phyloP scores from a whole-genome alignment of 768 basidiomycete genomes.

The Tephrocybe sp. region DNA sequence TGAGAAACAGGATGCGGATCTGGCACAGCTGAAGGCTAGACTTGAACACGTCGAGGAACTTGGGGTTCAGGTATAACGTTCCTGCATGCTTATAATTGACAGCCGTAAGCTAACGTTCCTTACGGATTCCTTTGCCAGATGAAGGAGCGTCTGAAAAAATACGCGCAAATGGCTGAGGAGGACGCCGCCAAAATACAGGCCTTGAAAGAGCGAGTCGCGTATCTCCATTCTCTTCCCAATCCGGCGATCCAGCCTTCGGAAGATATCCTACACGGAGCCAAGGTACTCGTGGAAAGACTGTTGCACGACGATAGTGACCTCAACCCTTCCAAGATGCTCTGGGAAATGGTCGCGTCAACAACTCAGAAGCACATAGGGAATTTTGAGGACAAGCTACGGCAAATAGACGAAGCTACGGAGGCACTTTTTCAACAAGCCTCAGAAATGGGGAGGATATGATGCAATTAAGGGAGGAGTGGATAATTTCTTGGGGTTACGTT shows the following conservation, averaged over 20 bases:
- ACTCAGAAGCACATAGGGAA: too few species aligned
- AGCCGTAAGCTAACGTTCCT: too few species aligned
- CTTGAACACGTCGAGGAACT: constrained; percentile 1
- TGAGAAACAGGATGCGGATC: not conserved
- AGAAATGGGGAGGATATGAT: too few species aligned
- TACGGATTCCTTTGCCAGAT: not conserved
- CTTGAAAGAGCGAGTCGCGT: not conserved
- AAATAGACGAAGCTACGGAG: too few species aligned
- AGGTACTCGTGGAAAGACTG: not conserved
- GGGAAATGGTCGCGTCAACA: too few species aligned
- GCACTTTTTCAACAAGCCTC: too few species aligned
- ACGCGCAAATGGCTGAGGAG: not conserved
- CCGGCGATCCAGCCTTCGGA: not conserved
- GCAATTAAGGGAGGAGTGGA: too few species aligned
- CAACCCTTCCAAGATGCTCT: too few species aligned
- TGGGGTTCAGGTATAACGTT: constrained; percentile 5
- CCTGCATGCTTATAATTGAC: too few species aligned
- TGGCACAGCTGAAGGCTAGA: constrained; percentile 1
- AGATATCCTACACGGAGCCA: not conserved
- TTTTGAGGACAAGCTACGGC: too few species aligned
- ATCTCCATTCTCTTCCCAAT: constrained; percentile 3
- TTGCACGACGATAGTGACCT: not conserved
- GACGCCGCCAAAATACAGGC: not conserved
- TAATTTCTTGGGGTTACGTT: not conserved
- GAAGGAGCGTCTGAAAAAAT: not conserved